These are phyloP conservation scores for Chytriomyces sp. DNA, from an alignment of 192 early-diverging fungal species.

Conservation along the genomic window DNA sequence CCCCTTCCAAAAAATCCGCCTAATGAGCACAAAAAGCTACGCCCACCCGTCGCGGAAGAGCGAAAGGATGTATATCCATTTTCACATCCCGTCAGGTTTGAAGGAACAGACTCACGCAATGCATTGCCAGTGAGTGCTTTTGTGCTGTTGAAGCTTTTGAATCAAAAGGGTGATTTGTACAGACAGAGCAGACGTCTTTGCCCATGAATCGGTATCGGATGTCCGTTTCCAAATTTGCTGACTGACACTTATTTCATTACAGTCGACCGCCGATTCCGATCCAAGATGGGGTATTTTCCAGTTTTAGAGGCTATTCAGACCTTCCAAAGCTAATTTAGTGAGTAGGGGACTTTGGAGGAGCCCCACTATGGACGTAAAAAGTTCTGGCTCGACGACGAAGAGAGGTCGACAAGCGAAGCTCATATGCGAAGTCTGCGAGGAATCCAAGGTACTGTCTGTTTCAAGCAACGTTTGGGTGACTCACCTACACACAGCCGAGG, in stretches of 20 bases:
- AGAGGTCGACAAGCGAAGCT: neutral
- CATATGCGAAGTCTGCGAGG: neutral
- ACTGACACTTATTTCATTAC: neutral
- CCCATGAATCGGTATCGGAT: neutral
- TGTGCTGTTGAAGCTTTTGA: neutral
- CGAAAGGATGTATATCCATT: conserved; percentile 21
- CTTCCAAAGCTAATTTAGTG: neutral
- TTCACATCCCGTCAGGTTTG: neutral
- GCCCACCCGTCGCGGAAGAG: neutral
- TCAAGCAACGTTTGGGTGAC: neutral
- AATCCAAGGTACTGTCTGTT: conserved; percentile 11
- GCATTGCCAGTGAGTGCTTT: neutral
- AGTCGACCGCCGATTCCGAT: neutral
- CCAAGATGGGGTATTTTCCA: neutral
- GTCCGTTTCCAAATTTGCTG: neutral
- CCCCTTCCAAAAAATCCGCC: neutral
- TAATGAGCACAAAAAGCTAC: neutral
- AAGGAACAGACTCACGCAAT: neutral
- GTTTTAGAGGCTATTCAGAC: neutral
- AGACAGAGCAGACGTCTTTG: neutral
- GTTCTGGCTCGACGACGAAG: neutral
- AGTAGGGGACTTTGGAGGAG: neutral
- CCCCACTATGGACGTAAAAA: conserved; percentile 7
- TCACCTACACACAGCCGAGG: neutral
- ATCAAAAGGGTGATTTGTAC: neutral